Conservation (phyloP, 2,329 filamentous ascomycete species). For the Trichoderma koningii region DNA sequence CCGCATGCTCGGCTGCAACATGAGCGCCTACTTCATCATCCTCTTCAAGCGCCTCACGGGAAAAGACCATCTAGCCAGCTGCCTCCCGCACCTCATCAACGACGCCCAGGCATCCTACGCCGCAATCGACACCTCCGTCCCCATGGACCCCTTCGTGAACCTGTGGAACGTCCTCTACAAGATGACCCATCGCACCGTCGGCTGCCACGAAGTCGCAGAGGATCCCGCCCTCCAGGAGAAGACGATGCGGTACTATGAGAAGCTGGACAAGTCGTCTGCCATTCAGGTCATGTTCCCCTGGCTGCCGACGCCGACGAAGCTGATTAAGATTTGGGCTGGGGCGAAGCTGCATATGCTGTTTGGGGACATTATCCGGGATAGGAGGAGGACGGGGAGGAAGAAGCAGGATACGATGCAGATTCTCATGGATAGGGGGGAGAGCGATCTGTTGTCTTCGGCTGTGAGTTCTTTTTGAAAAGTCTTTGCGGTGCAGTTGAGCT, state of each 20-base stretch:
- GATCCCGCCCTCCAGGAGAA: slow-evolving; percentile 45
- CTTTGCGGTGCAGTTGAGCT: not conserved
- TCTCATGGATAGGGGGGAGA: slow-evolving; percentile 54
- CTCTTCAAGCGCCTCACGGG: slow-evolving; percentile 42
- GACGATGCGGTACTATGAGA: slow-evolving; percentile 49
- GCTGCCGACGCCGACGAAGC: slow-evolving; percentile 48
- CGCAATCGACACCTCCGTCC: not conserved
- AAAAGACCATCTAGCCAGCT: slow-evolving; percentile 42
- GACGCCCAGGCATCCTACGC: slow-evolving; percentile 39
- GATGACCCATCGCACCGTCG: slow-evolving; percentile 60
- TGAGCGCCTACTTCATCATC: slow-evolving; percentile 35
- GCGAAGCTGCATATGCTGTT: slow-evolving; percentile 52
- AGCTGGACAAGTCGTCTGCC: slow-evolving; percentile 49
- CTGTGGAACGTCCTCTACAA: slow-evolving; percentile 56
- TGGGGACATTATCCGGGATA: slow-evolving; percentile 49
- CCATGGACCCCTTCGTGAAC: slow-evolving; percentile 54
- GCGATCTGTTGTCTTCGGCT: slow-evolving; percentile 45
- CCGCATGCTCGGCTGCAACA: slow-evolving; percentile 30
- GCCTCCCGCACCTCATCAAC: slow-evolving; percentile 46
- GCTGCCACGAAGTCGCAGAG: slow-evolving; percentile 55
- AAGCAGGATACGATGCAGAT: slow-evolving; percentile 56
- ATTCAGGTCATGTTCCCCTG: slow-evolving; percentile 55
- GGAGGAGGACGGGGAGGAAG: slow-evolving; percentile 45
- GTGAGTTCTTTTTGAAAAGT: slow-evolving; percentile 35
- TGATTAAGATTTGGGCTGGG: slow-evolving; percentile 49